phyloP scores from a whole-genome alignment of 2,329 filamentous ascomycete species.

The Aspergillus sp. region DNA sequence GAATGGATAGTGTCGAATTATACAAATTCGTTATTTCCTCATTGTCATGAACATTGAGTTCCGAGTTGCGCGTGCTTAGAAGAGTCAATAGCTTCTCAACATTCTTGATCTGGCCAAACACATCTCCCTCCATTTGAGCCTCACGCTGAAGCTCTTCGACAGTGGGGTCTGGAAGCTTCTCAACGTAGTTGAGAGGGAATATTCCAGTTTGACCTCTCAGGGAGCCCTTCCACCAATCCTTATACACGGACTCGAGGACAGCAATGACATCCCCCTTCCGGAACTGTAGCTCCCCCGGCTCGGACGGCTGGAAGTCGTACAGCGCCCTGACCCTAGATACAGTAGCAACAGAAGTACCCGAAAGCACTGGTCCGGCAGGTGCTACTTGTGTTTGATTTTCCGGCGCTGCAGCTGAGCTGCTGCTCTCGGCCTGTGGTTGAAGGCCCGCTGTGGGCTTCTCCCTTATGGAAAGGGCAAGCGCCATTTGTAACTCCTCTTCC shows the following conservation, averaged over 20 bases:
- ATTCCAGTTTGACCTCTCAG: conserved; percentile 93
- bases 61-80: conserved; percentile 80
- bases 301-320: conserved; percentile 92
- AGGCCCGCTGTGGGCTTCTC: conserved; percentile 61
- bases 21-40: conserved; percentile 93
- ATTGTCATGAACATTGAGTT: conserved; percentile 82
- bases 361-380: conserved; percentile 61
- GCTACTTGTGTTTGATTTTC: conserved; percentile 40
- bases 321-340: conserved; percentile 91
- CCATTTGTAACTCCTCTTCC: conserved; percentile 96
- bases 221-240: conserved; percentile 99
- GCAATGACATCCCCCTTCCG: conserved; percentile 96
- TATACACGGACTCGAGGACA: conserved; percentile 95
- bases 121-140: conserved; percentile 87
- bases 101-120: conserved; percentile 74
- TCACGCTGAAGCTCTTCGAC: conserved; percentile 91
- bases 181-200: conserved; percentile 97
- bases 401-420: conserved; percentile 37
- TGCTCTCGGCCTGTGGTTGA: conserved; percentile 39
- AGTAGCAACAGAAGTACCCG: conserved; percentile 91
- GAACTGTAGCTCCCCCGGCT: conserved; percentile 92
- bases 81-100: conserved; percentile 82
- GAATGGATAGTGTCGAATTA: conserved; percentile 88
- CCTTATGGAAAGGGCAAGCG: conserved; percentile 85
- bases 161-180: conserved; percentile 93